Evolutionary conservation across 495 filamentous ascomycete species (phyloP).

Genomic region (Podospora pseudoanserina): DNA sequence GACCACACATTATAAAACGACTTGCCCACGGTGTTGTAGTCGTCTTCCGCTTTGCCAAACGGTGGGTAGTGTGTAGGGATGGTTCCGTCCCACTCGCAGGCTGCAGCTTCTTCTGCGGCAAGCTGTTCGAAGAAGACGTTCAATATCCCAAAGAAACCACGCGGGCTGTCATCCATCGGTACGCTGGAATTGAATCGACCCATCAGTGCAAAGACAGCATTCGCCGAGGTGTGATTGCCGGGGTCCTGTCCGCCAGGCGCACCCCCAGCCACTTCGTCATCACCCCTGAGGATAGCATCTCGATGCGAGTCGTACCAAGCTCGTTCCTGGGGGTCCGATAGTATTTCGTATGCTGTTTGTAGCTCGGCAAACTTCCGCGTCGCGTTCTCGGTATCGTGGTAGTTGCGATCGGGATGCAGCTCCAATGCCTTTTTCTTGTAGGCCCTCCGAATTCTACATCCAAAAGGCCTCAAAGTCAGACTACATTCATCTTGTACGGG

Average conservation of each 20-base stretch:
- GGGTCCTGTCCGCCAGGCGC: slow-evolving; percentile 57
- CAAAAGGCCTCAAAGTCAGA: slow-evolving; percentile 11
- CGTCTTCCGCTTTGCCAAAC: slow-evolving; percentile 69
- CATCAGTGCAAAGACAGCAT: slow-evolving; percentile 70
- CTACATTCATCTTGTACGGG: background rate
- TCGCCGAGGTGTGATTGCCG: slow-evolving; percentile 66
- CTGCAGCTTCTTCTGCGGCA: slow-evolving; percentile 73
- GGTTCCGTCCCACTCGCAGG: slow-evolving; percentile 62
- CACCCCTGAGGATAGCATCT: slow-evolving; percentile 69
- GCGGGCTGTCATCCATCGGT: slow-evolving; percentile 68
- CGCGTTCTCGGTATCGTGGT: slow-evolving; percentile 74
- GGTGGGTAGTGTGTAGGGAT: slow-evolving; percentile 62
- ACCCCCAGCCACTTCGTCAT: slow-evolving; percentile 45
- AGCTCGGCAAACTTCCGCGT: slow-evolving; percentile 86
- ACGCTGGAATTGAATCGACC: slow-evolving; percentile 71
- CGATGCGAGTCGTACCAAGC: slow-evolving; percentile 97
- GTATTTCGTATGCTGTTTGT: slow-evolving; percentile 88
- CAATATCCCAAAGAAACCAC: slow-evolving; percentile 79
- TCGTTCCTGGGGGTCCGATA: slow-evolving; percentile 92
- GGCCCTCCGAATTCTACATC: slow-evolving; percentile 79
- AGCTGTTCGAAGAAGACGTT: slow-evolving; percentile 72
- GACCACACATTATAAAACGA: slow-evolving; percentile 81
- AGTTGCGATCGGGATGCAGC: slow-evolving; percentile 93
- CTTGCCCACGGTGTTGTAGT: slow-evolving; percentile 66
- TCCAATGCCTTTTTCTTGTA: slow-evolving; percentile 89